These are phyloP conservation scores for Colletotrichum karsti DNA, from an alignment of 2,329 filamentous ascomycete genomes.

Conservation along the genomic window DNA sequence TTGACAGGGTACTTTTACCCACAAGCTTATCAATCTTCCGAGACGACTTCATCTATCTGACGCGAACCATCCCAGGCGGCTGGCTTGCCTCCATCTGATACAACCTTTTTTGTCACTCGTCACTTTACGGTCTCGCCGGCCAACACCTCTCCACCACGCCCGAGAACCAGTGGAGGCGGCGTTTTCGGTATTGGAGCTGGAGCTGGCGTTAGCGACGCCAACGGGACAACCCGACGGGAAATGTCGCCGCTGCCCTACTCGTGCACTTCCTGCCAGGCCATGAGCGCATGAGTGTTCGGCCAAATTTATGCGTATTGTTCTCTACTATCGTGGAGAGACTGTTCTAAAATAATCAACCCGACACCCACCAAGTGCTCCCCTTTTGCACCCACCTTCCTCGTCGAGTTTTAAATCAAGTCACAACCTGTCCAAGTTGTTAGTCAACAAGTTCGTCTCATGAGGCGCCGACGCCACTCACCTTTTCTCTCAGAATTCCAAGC, in stretches of 20 bases:
- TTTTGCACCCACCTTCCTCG: not conserved
- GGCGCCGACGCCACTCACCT: constrained; percentile 67
- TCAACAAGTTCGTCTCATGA: not conserved
- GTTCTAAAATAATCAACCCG: constrained; percentile 11
- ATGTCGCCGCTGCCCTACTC: too few species aligned
- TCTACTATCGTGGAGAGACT: constrained; percentile 2
- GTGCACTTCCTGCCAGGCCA: too few species aligned
- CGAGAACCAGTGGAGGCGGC: too few species aligned
- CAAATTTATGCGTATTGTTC: constrained; percentile 7
- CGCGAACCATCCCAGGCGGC: not conserved
- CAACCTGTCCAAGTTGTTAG: not conserved
- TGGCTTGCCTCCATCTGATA: not conserved
- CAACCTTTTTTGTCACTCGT: not conserved
- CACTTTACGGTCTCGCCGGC: not conserved
- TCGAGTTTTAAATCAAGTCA: not conserved
- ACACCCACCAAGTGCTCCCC: not conserved
- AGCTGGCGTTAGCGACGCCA: too few species aligned
- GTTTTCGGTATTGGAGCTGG: too few species aligned
- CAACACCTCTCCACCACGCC: not conserved
- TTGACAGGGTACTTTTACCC: not conserved
- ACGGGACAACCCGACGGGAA: too few species aligned
- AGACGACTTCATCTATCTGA: constrained; percentile 1
- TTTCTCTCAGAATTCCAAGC: constrained; percentile 91
- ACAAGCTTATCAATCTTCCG: constrained; percentile 10
- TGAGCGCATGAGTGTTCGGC: not conserved